These are phyloP conservation scores for Didymella pinodella DNA, from an alignment of 2,329 filamentous ascomycete species.

Conservation along the genomic window DNA sequence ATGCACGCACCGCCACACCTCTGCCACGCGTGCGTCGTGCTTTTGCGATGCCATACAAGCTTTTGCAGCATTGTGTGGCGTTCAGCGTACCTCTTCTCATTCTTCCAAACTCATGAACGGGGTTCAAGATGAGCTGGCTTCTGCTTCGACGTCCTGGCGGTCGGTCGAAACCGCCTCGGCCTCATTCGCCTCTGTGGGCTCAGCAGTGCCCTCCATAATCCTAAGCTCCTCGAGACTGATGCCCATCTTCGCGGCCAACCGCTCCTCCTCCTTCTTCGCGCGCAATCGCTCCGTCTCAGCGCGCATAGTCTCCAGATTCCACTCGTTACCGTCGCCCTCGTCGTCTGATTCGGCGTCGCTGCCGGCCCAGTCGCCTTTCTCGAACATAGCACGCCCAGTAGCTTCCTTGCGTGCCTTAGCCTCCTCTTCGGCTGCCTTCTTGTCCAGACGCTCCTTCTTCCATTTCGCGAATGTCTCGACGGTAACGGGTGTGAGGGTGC, in stretches of 20 bases:
- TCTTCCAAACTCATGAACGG: neutral
- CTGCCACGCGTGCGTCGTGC: neutral
- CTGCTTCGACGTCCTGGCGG: conserved; percentile 9
- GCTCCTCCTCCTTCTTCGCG: conserved; percentile 79
- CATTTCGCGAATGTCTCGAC: conserved; percentile 92
- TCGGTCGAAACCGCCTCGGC: conserved; percentile 12
- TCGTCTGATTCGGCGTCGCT: conserved; percentile 66
- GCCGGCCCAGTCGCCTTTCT: conserved; percentile 90
- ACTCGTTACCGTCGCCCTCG: conserved; percentile 69
- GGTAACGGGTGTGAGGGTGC: conserved; percentile 90
- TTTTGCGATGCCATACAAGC: conserved; percentile 29
- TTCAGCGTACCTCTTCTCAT: conserved; percentile 16
- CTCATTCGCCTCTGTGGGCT: conserved; percentile 17
- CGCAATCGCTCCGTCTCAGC: conserved; percentile 82
- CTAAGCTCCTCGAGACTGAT: conserved; percentile 30
- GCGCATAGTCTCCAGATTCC: conserved; percentile 84
- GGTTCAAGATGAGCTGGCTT: conserved; percentile 16
- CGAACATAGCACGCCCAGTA: conserved; percentile 92
- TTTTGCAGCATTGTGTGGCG: conserved; percentile 45
- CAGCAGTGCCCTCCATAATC: conserved; percentile 19
- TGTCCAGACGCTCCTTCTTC: conserved; percentile 93
- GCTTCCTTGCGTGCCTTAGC: conserved; percentile 92
- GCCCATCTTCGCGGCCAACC: conserved; percentile 51
- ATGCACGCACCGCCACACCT: conserved; percentile 7
- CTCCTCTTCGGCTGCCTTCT: conserved; percentile 94